These are phyloP conservation scores for Colletotrichum noveboracense DNA, from an alignment of 2,329 filamentous ascomycete species.

Conservation along the genomic window DNA sequence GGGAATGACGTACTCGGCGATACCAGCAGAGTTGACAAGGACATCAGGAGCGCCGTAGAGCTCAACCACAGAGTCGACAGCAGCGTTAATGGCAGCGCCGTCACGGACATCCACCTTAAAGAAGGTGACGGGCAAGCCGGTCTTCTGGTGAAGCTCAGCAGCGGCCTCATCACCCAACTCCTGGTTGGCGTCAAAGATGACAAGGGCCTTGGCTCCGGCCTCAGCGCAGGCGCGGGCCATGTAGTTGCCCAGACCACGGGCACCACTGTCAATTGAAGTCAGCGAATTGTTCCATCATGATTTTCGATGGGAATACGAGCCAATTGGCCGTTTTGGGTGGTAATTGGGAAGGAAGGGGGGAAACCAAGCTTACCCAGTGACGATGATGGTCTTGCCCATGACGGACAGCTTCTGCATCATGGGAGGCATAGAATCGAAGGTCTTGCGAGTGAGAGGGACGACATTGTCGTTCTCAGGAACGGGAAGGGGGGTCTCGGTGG, in stretches of 20 bases:
- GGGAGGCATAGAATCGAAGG: slow-evolving; percentile 58
- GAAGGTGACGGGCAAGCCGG: slow-evolving; percentile 76
- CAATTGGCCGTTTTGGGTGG: background rate
- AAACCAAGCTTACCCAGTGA: slow-evolving; percentile 67
- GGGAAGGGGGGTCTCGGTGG: slow-evolving; percentile 44
- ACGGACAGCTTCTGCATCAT: slow-evolving; percentile 74
- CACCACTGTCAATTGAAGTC: slow-evolving; percentile 56
- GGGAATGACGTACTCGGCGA: slow-evolving; percentile 61
- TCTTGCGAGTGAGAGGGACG: slow-evolving; percentile 55
- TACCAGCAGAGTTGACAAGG: slow-evolving; percentile 81
- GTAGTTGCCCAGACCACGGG: slow-evolving; percentile 78
- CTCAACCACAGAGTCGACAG: slow-evolving; percentile 69
- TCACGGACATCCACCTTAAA: slow-evolving; percentile 82
- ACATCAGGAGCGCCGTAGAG: slow-evolving; percentile 75
- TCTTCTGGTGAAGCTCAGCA: slow-evolving; percentile 72
- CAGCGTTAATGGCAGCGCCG: slow-evolving; percentile 70
- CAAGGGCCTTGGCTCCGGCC: slow-evolving; percentile 74
- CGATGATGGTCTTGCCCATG: slow-evolving; percentile 72
- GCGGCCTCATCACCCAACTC: slow-evolving; percentile 75
- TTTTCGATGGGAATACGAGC: background rate
- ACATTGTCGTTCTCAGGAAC: slow-evolving; percentile 52
- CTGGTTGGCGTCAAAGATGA: slow-evolving; percentile 80
- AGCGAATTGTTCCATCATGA: background rate
- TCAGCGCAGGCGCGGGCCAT: slow-evolving; percentile 81
- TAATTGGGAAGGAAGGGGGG: background rate